Evolutionary conservation across 257 asterid species (phyloP), one percentile per base, ranked within the genome.

Genomic region (Leptodermis oblonga): DNA sequence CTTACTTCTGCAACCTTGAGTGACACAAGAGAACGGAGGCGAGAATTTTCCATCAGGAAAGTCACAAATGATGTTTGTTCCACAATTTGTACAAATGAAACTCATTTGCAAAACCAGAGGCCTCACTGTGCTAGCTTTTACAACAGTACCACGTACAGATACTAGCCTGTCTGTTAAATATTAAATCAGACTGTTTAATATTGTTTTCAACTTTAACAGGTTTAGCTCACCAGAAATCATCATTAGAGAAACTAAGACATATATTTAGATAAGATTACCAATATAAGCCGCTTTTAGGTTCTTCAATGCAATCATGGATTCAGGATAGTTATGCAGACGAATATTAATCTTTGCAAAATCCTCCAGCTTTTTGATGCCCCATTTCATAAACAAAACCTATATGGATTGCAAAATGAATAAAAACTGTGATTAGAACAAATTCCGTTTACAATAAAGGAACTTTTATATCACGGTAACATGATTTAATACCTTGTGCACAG

Each of bases 241-340:
- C 51, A 22, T 6, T 43, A 55, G 11, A 43, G 43, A 30, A n/a
- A 10, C 30, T n/a, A 48, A 70, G 7, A 31, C 20, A 25, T 26
- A 63, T 10, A 6, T 53, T 14, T 42, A 37, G 14, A 33, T 46
- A 69, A 10, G 62, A 51, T 70, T 87, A 92, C 97, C 97, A 70
- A 93, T 93, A 81, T 90, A 93, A 78, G 99, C 97, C 67, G 99
- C 99, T 88, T 93, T 93, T 58, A 93, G 92, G 79, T 90, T 88
- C 90, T 90, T 93, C 82, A 93, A 72, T 69, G 96, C 97, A 77
- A 90, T 85, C 92, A 85, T 69, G 23, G 96, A 90, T 74, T 87
- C 90, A 42, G 88, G 94, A 74, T 88, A 81, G 76, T 85, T 93
- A 80, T 87, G 86, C 73, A 93, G 81, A 54, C 96, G 97, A 65